Evolutionary conservation across 2,329 filamentous ascomycete species (phyloP).

Genomic region (Nannizziopsis arthrosporioides): DNA sequence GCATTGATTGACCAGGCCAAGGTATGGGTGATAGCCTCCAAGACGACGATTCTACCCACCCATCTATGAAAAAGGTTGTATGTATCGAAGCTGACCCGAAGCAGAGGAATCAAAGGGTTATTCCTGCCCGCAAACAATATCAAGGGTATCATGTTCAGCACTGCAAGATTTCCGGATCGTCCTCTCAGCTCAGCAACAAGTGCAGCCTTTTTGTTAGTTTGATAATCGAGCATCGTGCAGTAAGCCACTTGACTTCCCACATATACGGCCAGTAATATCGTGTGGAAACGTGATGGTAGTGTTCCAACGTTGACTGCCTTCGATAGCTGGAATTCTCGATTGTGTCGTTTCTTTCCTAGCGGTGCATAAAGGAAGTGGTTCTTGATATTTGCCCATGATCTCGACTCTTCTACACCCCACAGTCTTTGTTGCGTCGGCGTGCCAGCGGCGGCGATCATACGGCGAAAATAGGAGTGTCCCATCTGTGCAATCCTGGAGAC

Average conservation of each 20-base stretch:
- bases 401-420: constrained; percentile 35
- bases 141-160: constrained; percentile 85
- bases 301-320: constrained; percentile 61
- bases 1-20: constrained; percentile 67
- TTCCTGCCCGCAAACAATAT: constrained; percentile 83
- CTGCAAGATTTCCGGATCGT: constrained; percentile 68
- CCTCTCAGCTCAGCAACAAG: constrained; percentile 74
- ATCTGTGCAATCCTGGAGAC: constrained; percentile 33
- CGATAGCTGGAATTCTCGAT: constrained; percentile 58
- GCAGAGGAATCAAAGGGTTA: constrained; percentile 72
- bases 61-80: constrained; percentile 86
- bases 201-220: constrained; percentile 36
- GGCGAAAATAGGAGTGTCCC: constrained; percentile 35
- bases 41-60: constrained; percentile 64
- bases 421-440: constrained; percentile 32
- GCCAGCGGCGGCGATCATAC: constrained; percentile 31
- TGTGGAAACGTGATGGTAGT: constrained; percentile 66
- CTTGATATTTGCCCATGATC: constrained; percentile 35
- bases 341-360: constrained; percentile 62
- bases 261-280: constrained; percentile 56
- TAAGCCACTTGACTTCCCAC: constrained; percentile 65
- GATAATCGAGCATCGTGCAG: constrained; percentile 42
- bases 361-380: constrained; percentile 49
- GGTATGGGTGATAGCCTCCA: constrained; percentile 61
- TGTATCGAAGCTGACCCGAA: constrained; percentile 87